phyloP scores from a whole-genome alignment of 768 basidiomycete genomes.

The Leccinum longicurvipes region DNA sequence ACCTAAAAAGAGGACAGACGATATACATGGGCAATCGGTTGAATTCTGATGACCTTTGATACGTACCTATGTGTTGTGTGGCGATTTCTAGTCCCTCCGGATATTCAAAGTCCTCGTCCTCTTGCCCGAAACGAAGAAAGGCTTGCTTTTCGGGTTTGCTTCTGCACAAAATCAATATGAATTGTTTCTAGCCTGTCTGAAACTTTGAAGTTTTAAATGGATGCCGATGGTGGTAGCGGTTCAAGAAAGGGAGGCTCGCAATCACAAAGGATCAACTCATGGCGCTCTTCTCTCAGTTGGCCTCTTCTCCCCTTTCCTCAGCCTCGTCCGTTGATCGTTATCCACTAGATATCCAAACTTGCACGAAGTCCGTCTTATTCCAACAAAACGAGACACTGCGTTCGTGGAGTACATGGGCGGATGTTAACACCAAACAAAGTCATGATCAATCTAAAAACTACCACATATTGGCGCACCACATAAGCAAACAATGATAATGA shows the following conservation, averaged over 20 bases:
- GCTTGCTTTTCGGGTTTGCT: not conserved
- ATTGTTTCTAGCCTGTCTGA: conserved; percentile 1
- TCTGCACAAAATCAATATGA: conserved; percentile 23
- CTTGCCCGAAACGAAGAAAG: conserved; percentile 15
- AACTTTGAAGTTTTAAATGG: conserved; percentile 6
- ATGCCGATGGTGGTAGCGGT: conserved; percentile 9
- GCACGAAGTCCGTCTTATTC: conserved; percentile 97
- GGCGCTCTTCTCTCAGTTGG: conserved; percentile 87
- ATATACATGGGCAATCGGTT: not conserved
- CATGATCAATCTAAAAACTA: too few relatives aligned
- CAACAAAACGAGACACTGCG: conserved; percentile 95
- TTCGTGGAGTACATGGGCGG: conserved; percentile 98
- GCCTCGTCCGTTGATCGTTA: not conserved
- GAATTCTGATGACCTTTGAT: conserved; percentile 2
- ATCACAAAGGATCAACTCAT: conserved; percentile 91
- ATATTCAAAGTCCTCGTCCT: conserved; percentile 21
- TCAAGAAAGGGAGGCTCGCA: conserved; percentile 1
- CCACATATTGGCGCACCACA: too few relatives aligned
- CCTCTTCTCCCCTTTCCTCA: conserved; percentile 15
- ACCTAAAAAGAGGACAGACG: conserved; percentile 2
- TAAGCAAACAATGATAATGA: not conserved
- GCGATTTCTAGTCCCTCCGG: conserved; percentile 15
- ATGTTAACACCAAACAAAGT: too few relatives aligned
- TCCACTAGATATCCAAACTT: conserved; percentile 81
- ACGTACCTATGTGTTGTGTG: conserved; percentile 15